A percentile compares a stretch with the other conserved stretches of the same genome.
phyloP scores from a whole-genome alignment of 2,329 filamentous ascomycete species.

The Colletotrichum tofieldiae region DNA sequence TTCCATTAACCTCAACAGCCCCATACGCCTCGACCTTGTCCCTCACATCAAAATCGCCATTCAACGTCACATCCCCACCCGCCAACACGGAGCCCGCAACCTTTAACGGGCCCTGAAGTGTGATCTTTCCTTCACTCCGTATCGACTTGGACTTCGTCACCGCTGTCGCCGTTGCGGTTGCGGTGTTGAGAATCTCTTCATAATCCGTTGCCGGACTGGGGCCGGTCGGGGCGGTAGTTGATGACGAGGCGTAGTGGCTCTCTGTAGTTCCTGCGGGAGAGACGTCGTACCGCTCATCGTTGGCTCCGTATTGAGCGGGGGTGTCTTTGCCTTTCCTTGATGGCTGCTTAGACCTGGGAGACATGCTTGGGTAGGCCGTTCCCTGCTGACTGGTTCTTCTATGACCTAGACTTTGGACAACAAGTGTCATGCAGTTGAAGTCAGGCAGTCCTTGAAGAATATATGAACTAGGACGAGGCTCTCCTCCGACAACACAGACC shows the following conservation, averaged over 20 bases:
- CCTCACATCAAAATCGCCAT: conserved; percentile 61
- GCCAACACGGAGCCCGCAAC: conserved; percentile 64
- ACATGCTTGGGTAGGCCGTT: conserved; percentile 14
- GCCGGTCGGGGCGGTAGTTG: conserved; percentile 42
- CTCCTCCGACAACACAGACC: not conserved
- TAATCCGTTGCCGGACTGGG: conserved; percentile 16
- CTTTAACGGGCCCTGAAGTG: conserved; percentile 62
- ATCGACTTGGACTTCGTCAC: conserved; percentile 56
- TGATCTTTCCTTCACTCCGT: conserved; percentile 58
- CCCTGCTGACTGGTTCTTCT: too few species aligned
- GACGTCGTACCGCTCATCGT: conserved; percentile 17
- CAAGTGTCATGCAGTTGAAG: not conserved
- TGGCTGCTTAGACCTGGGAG: conserved; percentile 18
- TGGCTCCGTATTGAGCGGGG: conserved; percentile 32
- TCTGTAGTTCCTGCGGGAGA: conserved; percentile 31
- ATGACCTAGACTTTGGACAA: not conserved
- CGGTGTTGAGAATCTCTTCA: conserved; percentile 43
- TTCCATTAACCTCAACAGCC: conserved; percentile 59
- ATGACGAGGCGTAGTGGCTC: conserved; percentile 47
- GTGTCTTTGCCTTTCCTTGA: conserved; percentile 35
- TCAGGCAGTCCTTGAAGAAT: not conserved
- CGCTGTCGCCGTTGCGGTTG: conserved; percentile 17
- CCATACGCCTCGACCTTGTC: conserved; percentile 65
- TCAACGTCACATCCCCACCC: conserved; percentile 60
- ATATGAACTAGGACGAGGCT: conserved; percentile 11